phyloP scores from a whole-genome alignment of 331 rosid genomes.

The Pyracantha coccinea region DNA sequence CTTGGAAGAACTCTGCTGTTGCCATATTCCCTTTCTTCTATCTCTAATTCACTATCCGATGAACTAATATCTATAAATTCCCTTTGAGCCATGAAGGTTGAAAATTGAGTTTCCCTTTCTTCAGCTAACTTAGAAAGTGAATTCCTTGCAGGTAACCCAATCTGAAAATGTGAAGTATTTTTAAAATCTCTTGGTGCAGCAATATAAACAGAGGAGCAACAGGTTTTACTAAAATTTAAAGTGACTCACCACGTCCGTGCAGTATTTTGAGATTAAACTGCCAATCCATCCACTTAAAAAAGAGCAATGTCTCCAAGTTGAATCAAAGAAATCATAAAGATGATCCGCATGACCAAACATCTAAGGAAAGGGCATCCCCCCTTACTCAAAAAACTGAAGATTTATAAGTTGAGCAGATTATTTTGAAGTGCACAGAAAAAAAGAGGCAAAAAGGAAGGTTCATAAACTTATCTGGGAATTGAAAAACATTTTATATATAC shows the following conservation, averaged over 20 bases:
- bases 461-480: background rate
- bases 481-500: background rate
- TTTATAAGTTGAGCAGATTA: background rate
- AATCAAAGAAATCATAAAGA: constrained; percentile 23
- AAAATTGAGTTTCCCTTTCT: constrained; percentile 18
- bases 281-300: constrained; percentile 36
- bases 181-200: constrained; percentile 12
- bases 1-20: constrained; percentile 46
- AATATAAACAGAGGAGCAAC: constrained; percentile 9
- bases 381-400: constrained; percentile 1
- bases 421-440: background rate
- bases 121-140: constrained; percentile 28
- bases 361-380: constrained; percentile 9
- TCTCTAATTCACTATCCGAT: constrained; percentile 74
- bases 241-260: constrained; percentile 26
- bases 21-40: constrained; percentile 26
- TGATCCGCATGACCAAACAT: constrained; percentile 41
- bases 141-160: constrained; percentile 28
- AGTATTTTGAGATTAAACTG: constrained; percentile 27
- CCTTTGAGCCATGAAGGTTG: constrained; percentile 33
- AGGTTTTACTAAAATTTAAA: background rate
- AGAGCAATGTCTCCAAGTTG: constrained; percentile 32
- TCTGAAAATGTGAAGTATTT: constrained; percentile 29
- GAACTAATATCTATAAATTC: constrained; percentile 61
- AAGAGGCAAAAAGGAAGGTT: background rate